Evolutionary conservation across 1,139 yeast genomes (phyloP).

Genomic region (Pichiaceae sp.): DNA sequence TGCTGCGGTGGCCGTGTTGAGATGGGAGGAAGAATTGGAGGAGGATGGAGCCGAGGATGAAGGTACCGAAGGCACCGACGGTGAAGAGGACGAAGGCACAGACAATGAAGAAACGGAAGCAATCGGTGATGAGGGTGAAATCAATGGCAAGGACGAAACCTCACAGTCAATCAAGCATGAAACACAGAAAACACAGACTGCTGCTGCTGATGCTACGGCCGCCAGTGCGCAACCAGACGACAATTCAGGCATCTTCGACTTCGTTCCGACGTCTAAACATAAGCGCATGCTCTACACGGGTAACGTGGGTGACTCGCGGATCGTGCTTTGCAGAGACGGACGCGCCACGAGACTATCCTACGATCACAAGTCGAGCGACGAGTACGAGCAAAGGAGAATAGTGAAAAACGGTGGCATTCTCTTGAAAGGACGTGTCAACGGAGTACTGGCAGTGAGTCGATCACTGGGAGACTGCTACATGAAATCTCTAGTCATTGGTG

Average conservation of each 20-base stretch:
- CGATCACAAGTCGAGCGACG: slow-evolving; percentile 91
- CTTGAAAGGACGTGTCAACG: slow-evolving; percentile 88
- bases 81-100: neutral
- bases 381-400: slow-evolving; percentile 67
- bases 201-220: neutral
- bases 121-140: neutral
- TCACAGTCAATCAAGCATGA: too few species aligned
- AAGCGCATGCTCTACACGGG: slow-evolving; percentile 82
- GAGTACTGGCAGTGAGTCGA: slow-evolving; percentile 90
- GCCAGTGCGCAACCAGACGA: slow-evolving; percentile 2
- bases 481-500: slow-evolving; percentile 83
- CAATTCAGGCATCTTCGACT: slow-evolving; percentile 29
- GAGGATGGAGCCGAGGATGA: slow-evolving; percentile 5
- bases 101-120: neutral
- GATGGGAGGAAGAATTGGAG: slow-evolving; percentile 65
- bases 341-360: slow-evolving; percentile 73
- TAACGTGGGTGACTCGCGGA: slow-evolving; percentile 90
- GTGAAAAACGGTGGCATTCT: slow-evolving; percentile 77
- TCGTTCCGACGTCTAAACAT: slow-evolving; percentile 38
- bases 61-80: neutral
- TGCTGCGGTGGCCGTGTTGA: slow-evolving; percentile 85
- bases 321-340: slow-evolving; percentile 68
- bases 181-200: slow-evolving; percentile 2
- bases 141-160: slow-evolving; percentile 2
- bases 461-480: slow-evolving; percentile 92